Evolutionary conservation across 2,329 filamentous ascomycete genomes (phyloP), one percentile per base, ranked within the genome.

Genomic region (Claviceps arundinis): DNA sequence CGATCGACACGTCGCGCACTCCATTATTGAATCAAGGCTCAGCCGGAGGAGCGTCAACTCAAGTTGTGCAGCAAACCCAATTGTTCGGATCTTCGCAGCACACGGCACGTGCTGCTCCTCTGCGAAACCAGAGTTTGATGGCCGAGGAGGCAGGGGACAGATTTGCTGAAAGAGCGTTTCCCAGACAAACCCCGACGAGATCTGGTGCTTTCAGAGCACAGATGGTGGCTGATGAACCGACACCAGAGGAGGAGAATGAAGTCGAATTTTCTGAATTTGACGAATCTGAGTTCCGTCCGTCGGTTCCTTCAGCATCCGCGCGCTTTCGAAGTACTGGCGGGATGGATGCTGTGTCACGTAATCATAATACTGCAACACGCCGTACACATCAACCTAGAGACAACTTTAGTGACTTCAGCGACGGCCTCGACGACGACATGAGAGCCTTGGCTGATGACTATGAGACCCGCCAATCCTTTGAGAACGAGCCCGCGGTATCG

Each of bases 21-120:
- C 63, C 68, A 4, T 63, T 68, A 4, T 63, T 60, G 45, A 66
- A 69, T n/a, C 61, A 58, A 8, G 61, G 64, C 2, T 37, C 62
- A 13, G 58, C 59, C 16, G 59, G 63, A 1, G 63, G 67, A 40
- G 62, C 62, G 26, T 66, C 65, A 13, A 71, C 73, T 1, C 73
- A 80, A 55, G 67, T 78, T 17, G 70, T 79, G 19, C 68, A 72
- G 19, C 76, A 79, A 58, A 79, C 76, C 1, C 76, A 78, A 51
- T 57, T 74, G 22, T 65, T 68, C 9, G 56, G 57, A 37, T 52
- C 51, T n/a, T 59, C 60, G 5, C 58, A 60, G 19, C 55, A 55
- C 14, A 50, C 52, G 30, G 53, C 57, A n/a, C 56, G 54, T 40
- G 40, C 55, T 16, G 53, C 57, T 2, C 52, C 56, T 45, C 14